Base-by-base conservation (phyloP, 1,284 basidiomycete genomes). In the Amylostereum chailletii region DNA sequence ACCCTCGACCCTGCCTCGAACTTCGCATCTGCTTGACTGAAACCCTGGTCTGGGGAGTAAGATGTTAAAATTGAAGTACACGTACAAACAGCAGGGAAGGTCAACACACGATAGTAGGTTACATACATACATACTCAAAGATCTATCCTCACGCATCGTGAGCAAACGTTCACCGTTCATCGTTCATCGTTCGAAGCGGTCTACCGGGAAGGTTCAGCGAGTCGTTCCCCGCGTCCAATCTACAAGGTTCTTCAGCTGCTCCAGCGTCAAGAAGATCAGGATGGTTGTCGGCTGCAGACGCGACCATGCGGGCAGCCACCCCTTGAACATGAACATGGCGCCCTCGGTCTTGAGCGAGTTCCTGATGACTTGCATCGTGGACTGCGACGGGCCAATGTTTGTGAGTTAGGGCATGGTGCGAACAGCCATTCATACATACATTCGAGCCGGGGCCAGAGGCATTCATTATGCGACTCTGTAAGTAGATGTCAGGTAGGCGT, bases 321-420 rank as follows among this genome's bases (percentile, higher is more conserved):
- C 87, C 64, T 90, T 91, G 75, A 95, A 94, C 81, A 94, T 89
- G 75, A 93, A 94, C 75, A 85, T 82, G 3, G 87, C 64, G 4
- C 92, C 93, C 64, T 95, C 92, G 54, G 71, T 83, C 53, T 77
- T 74, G 56, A 94, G 75, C 44, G 89, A 88, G 5, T 74, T 62
- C 33, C 75, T 70, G 63, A 94, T 90, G 45, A 90, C 83, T 7
- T 66, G 72, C 31, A 90, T 54, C 2, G 89, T 85, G 11, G 86
- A 88, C 75, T 83, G 57, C 7, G 19, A 52, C 46, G 45, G 51
- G 44, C 46, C 19, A 30, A 8, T 37, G 39, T 34, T 40, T 26
- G 19, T 47, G 37, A 9, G 33, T 3, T 38, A 31, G 9, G 7
- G 11, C 19, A 45, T 2, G 36, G 47, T 27, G 37, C 30, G 42